Base-by-base conservation (phyloP, 208 protist genomes). In the Leishmania arabica region DNA sequence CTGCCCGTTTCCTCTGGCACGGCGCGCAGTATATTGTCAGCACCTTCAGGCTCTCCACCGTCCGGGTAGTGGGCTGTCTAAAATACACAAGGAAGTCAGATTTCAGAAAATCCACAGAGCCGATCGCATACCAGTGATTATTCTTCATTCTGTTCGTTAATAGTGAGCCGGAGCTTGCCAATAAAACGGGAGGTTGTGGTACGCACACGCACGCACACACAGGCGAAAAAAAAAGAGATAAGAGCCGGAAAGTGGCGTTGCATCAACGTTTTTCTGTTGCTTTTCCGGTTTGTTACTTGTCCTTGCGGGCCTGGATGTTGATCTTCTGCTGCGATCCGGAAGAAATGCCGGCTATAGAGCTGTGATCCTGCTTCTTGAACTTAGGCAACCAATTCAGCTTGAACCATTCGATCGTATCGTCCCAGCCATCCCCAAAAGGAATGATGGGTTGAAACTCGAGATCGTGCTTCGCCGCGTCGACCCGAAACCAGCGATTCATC, bases 401-500 rank as follows among this genome's bases (percentile, higher is more conserved):
- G 82, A 98, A 98, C 95, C 95, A 99, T 31, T 83, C 78, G 77
- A 98, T 96, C 6, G 95, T 98, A 72, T 98, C 92, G 24, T 74
- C 72, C 95, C 96, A 98, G 8, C 97, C 96, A 19, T 97, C 91
- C 65, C 60, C 66, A 82, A 98, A 99, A 2, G 90, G 70, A 74
- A 98, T 98, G 54, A 99, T 94, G 19, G 96, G 96, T 70, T 92
- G 69, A 81, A 89, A 98, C 66, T 92, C 87, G 27, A 99, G 86
- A 73, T 99, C 95, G 24, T 90, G 84, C 80, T 98, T 93, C 11
- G 95, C 96, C 40, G 92, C 93, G 31, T 93, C 92, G 76, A 98
- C 98, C 40, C 92, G 87, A 81, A 99, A 99, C 96, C 95, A 99
- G 37, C 97, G 91, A 85, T 99, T 97, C 91, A 99, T 99, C 34